Evolutionary conservation across 2,329 filamentous ascomycete species (phyloP).

Genomic region (Cadophora malorum): DNA sequence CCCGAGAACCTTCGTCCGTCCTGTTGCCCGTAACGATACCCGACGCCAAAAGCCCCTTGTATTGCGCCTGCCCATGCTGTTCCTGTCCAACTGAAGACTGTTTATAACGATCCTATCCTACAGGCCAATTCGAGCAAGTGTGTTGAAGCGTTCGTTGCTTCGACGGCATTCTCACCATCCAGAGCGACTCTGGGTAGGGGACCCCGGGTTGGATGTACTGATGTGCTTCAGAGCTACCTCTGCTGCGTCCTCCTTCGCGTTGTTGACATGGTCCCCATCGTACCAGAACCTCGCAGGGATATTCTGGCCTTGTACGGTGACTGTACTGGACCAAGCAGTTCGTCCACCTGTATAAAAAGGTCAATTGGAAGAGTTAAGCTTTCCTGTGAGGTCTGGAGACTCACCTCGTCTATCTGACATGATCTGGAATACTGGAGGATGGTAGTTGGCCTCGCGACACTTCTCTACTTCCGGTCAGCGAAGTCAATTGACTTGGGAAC

Average conservation of each 20-base stretch:
- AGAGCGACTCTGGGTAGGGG: slow-evolving; percentile 49
- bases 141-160: slow-evolving; percentile 24
- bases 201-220: slow-evolving; percentile 49
- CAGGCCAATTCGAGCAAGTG: slow-evolving; percentile 35
- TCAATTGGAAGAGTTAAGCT: slow-evolving; percentile 36
- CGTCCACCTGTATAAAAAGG: slow-evolving; percentile 69
- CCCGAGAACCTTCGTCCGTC: slow-evolving; percentile 34
- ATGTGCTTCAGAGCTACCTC: slow-evolving; percentile 75
- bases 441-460: slow-evolving; percentile 60
- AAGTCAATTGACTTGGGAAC: slow-evolving; percentile 25
- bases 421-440: slow-evolving; percentile 68
- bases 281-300: slow-evolving; percentile 88
- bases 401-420: slow-evolving; percentile 78
- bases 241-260: slow-evolving; percentile 89
- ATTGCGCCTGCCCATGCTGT: slow-evolving; percentile 43
- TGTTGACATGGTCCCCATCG: slow-evolving; percentile 85
- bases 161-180: slow-evolving; percentile 44
- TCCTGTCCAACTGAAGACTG: slow-evolving; percentile 37
- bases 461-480: slow-evolving; percentile 54
- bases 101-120: slow-evolving; percentile 43
- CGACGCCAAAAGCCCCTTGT: slow-evolving; percentile 41
- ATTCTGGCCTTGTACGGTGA: slow-evolving; percentile 70
- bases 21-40: slow-evolving; percentile 42
- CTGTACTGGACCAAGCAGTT: slow-evolving; percentile 87
- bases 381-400: slow-evolving; percentile 31